These are phyloP conservation scores for Annulohypoxylon truncatum DNA, from an alignment of 2,329 filamentous ascomycete genomes.

Conservation along the genomic window DNA sequence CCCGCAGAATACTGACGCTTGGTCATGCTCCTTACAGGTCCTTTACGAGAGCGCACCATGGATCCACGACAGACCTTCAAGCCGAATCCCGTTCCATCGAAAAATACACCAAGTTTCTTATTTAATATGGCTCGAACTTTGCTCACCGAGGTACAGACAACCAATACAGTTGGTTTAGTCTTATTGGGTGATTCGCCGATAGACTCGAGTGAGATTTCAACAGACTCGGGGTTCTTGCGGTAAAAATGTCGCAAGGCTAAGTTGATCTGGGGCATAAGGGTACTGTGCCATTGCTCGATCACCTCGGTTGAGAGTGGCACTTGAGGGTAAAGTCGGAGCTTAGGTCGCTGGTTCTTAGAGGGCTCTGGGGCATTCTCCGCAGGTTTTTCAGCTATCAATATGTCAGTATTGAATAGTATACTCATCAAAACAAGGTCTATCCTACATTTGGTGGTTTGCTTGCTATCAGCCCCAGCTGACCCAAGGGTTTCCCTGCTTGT, in stretches of 20 bases:
- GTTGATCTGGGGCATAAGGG: conserved; percentile 79
- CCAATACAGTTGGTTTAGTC: conserved; percentile 77
- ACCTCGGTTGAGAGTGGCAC: conserved; percentile 68
- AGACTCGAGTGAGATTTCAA: conserved; percentile 81
- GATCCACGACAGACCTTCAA: conserved; percentile 79
- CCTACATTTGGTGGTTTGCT: conserved; percentile 35
- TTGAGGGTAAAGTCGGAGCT: conserved; percentile 70
- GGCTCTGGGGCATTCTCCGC: conserved; percentile 29
- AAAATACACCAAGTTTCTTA: conserved; percentile 72
- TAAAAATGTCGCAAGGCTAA: conserved; percentile 77
- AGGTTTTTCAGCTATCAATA: conserved; percentile 22
- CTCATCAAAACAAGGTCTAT: neutral
- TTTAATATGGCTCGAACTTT: conserved; percentile 79
- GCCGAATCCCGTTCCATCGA: conserved; percentile 72
- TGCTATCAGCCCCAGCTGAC: conserved; percentile 16
- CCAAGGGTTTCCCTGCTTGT: conserved; percentile 22
- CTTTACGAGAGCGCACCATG: conserved; percentile 69
- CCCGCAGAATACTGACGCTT: conserved; percentile 45
- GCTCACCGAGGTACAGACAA: conserved; percentile 79
- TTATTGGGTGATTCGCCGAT: conserved; percentile 75
- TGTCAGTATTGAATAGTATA: conserved; percentile 31
- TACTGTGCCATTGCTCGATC: conserved; percentile 77
- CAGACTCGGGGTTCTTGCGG: conserved; percentile 78
- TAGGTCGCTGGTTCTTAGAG: conserved; percentile 50
- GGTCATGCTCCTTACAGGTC: conserved; percentile 56